Conservation (phyloP, 2,329 filamentous ascomycete genomes). For the Leptosphaerulina australis region DNA sequence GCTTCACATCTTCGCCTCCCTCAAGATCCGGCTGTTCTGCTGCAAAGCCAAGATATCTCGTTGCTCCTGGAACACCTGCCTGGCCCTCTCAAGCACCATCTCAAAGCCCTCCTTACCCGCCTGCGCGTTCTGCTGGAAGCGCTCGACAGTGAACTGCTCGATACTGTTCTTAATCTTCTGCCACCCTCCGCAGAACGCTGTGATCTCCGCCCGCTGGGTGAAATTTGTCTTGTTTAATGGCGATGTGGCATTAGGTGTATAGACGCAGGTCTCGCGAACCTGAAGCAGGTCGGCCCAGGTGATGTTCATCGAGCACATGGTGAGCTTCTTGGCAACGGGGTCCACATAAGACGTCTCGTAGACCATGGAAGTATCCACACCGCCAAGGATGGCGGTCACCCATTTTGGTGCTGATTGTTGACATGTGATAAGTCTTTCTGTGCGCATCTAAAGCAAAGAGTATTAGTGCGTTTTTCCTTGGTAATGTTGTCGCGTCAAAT, state of each 20-base stretch:
- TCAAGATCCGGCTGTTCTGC: conserved; percentile 41
- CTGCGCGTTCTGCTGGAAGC: conserved; percentile 89
- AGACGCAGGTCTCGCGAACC: conserved; percentile 91
- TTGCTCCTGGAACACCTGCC: conserved; percentile 90
- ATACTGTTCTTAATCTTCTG: conserved; percentile 96
- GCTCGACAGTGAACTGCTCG: conserved; percentile 85
- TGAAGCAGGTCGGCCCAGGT: conserved; percentile 89
- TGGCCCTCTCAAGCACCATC: conserved; percentile 89
- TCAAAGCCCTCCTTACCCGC: conserved; percentile 96
- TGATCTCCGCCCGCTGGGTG: conserved; percentile 88
- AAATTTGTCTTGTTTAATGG: conserved; percentile 74
- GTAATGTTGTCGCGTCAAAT: not conserved
- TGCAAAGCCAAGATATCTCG: conserved; percentile 64
- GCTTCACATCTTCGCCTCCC: conserved; percentile 41
- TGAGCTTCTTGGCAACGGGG: conserved; percentile 80
- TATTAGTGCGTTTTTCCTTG: conserved; percentile 16
- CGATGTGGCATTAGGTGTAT: conserved; percentile 64
- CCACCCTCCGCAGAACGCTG: conserved; percentile 94
- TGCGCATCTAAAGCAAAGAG: conserved; percentile 63
- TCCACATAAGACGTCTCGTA: conserved; percentile 97
- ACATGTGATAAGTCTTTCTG: conserved; percentile 71
- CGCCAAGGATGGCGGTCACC: conserved; percentile 80
- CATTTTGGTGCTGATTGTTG: conserved; percentile 74
- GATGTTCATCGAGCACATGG: conserved; percentile 95
- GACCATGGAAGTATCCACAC: conserved; percentile 81